These are phyloP conservation scores for Penicillium turbatum DNA, from an alignment of 495 filamentous ascomycete species.

Conservation along the genomic window DNA sequence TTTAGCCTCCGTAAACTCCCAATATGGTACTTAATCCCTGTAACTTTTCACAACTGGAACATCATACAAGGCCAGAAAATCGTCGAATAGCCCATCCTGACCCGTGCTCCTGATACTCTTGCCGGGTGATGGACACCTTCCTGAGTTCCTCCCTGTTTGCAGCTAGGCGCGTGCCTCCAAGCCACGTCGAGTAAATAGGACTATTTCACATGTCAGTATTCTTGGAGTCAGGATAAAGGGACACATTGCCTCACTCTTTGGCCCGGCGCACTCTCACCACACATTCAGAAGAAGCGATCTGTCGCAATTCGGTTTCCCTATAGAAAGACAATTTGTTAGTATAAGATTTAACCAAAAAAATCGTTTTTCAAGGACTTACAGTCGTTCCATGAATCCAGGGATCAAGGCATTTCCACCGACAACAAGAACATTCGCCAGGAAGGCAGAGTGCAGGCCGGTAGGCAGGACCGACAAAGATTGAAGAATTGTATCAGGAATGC, in stretches of 20 bases:
- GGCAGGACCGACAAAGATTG: conserved; percentile 77
- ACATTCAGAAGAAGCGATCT: conserved; percentile 72
- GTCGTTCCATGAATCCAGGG: conserved; percentile 73
- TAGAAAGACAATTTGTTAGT: conserved; percentile 8
- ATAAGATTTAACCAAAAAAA: background rate
- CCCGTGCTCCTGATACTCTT: conserved; percentile 88
- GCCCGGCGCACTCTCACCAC: conserved; percentile 68
- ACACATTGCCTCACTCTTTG: conserved; percentile 49
- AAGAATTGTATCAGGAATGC: conserved; percentile 73
- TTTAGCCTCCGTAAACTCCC: conserved; percentile 4
- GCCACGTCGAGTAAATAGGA: conserved; percentile 79
- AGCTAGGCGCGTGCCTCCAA: conserved; percentile 74
- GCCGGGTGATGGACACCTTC: conserved; percentile 67
- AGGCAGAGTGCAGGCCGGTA: conserved; percentile 66
- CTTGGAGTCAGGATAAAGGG: background rate
- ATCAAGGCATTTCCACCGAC: conserved; percentile 83
- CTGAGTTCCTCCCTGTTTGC: conserved; percentile 57
- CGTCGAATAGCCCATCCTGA: conserved; percentile 70
- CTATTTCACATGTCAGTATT: conserved; percentile 28
- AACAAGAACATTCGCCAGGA: conserved; percentile 82
- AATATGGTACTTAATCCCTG: conserved; percentile 10
- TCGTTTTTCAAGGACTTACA: conserved; percentile 43
- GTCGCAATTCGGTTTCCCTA: conserved; percentile 66
- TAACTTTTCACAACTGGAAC: background rate
- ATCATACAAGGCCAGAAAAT: conserved; percentile 51